A percentile compares a stretch with the other conserved stretches of the same genome.
phyloP scores from a whole-genome alignment of 495 filamentous ascomycete genomes.

The Aspergillus affinis region DNA sequence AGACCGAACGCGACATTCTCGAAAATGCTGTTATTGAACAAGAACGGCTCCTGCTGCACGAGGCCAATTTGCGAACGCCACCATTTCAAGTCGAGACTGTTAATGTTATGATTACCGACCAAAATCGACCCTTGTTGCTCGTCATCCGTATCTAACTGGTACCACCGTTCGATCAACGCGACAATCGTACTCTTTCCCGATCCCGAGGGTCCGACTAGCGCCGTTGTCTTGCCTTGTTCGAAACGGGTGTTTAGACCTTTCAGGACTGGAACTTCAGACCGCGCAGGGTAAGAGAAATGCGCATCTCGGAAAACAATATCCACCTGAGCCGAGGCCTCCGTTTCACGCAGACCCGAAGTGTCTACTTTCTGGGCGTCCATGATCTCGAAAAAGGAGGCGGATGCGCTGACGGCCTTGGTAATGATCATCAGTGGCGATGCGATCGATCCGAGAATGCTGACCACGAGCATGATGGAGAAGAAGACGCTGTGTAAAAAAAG shows the following conservation, averaged over 20 bases:
- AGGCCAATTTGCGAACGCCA: slow-evolving; percentile 64
- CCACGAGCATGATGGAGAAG: slow-evolving; percentile 40
- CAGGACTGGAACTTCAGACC: slow-evolving; percentile 42
- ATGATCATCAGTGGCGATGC: slow-evolving; percentile 48
- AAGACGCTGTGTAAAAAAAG: slow-evolving; percentile 37
- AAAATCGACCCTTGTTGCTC: slow-evolving; percentile 44
- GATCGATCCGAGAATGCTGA: slow-evolving; percentile 27
- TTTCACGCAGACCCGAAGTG: slow-evolving; percentile 30
- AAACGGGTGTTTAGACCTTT: slow-evolving; percentile 41
- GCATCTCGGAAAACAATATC: slow-evolving; percentile 60
- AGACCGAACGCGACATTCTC: slow-evolving; percentile 66
- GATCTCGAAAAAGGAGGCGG: slow-evolving; percentile 42
- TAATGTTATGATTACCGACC: slow-evolving; percentile 48
- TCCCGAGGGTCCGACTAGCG: slow-evolving; percentile 59
- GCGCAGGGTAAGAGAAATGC: slow-evolving; percentile 59
- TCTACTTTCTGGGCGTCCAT: slow-evolving; percentile 46
- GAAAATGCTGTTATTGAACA: slow-evolving; percentile 69
- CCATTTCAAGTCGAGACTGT: slow-evolving; percentile 59
- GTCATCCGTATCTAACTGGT: slow-evolving; percentile 33
- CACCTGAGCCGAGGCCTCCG: slow-evolving; percentile 24
- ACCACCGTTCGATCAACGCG: slow-evolving; percentile 63
- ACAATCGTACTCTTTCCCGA: slow-evolving; percentile 69
- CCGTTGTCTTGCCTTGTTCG: slow-evolving; percentile 48
- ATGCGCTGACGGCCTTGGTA: slow-evolving; percentile 46
- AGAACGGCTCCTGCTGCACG: slow-evolving; percentile 68